A percentile compares a stretch with the other conserved stretches of the same genome.
phyloP scores from a whole-genome alignment of 2,329 filamentous ascomycete genomes.

The Thielaviopsis euricoi region DNA sequence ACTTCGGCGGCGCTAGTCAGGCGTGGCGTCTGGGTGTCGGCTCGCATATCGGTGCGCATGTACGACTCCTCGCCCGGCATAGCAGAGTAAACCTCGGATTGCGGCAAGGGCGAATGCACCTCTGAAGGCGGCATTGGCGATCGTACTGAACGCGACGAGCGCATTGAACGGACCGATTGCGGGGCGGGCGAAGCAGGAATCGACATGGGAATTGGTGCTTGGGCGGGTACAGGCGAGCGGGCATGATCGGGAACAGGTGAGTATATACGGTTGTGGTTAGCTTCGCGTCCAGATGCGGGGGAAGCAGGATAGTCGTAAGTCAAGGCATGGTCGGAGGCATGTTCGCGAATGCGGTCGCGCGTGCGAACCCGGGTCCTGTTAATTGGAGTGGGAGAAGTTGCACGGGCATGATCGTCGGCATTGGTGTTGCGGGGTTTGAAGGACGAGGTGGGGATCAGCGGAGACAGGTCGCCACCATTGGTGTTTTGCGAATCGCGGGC shows the following conservation, averaged over 20 bases:
- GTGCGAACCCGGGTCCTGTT: constrained; percentile 7
- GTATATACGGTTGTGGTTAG: not conserved
- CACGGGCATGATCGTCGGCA: constrained; percentile 1
- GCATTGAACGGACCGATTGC: not conserved
- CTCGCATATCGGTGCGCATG: not conserved
- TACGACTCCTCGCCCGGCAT: constrained; percentile 2
- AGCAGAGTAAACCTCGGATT: constrained; percentile 4
- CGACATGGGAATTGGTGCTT: constrained; percentile 2
- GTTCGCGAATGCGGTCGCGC: constrained; percentile 9
- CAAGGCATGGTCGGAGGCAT: not conserved
- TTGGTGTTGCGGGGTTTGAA: not conserved
- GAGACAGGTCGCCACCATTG: constrained; percentile 7
- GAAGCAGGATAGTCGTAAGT: constrained; percentile 1
- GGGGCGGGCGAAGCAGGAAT: not conserved
- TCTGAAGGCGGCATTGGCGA: constrained; percentile 2
- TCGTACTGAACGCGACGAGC: constrained; percentile 4
- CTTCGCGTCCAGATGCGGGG: not conserved
- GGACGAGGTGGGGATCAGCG: constrained; percentile 8
- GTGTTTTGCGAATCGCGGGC: constrained; percentile 5
- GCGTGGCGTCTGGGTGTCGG: constrained; percentile 3
- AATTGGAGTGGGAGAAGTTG: constrained; percentile 5
- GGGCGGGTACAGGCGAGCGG: not conserved
- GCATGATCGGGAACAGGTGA: not conserved
- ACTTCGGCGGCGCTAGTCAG: constrained; percentile 5
- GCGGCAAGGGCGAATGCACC: constrained; percentile 4